These are phyloP conservation scores for Coemansia umbellata DNA, from an alignment of 192 early-diverging fungal species.

Conservation along the genomic window DNA sequence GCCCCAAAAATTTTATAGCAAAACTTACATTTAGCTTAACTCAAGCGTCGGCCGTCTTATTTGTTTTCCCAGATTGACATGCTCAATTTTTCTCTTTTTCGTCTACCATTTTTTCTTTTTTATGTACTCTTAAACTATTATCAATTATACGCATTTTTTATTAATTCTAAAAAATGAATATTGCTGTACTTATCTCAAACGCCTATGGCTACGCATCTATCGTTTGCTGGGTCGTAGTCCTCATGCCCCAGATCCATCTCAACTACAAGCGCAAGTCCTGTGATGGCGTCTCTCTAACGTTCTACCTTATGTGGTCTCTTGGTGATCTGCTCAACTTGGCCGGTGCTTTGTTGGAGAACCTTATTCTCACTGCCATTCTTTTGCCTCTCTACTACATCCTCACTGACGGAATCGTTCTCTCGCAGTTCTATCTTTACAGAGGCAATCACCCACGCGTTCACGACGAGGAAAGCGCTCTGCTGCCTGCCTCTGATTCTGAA, in stretches of 20 bases:
- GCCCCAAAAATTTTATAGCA: no score
- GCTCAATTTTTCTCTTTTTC: neutral
- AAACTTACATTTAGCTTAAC: no score
- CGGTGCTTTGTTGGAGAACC: conserved; percentile 62
- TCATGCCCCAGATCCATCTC: conserved; percentile 70
- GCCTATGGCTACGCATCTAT: conserved; percentile 65
- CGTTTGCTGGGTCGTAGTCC: conserved; percentile 74
- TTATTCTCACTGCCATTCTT: conserved; percentile 65
- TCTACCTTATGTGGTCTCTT: conserved; percentile 70
- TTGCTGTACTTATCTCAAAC: conserved; percentile 11
- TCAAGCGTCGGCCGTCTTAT: no score
- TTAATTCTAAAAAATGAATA: neutral
- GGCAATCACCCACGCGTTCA: neutral
- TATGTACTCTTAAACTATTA: neutral
- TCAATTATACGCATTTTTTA: no score
- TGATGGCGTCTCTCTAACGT: conserved; percentile 67
- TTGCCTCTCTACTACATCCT: conserved; percentile 68
- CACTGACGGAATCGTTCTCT: conserved; percentile 63
- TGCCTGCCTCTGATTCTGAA: no score
- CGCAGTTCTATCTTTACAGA: conserved; percentile 62
- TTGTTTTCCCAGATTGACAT: neutral
- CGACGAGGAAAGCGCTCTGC: conserved; percentile 9
- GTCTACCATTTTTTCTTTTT: neutral
- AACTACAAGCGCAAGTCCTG: conserved; percentile 74
- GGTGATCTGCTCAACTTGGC: conserved; percentile 73